phyloP scores from a whole-genome alignment of 176 grass and related monocot species.

The Otatea glauca region DNA sequence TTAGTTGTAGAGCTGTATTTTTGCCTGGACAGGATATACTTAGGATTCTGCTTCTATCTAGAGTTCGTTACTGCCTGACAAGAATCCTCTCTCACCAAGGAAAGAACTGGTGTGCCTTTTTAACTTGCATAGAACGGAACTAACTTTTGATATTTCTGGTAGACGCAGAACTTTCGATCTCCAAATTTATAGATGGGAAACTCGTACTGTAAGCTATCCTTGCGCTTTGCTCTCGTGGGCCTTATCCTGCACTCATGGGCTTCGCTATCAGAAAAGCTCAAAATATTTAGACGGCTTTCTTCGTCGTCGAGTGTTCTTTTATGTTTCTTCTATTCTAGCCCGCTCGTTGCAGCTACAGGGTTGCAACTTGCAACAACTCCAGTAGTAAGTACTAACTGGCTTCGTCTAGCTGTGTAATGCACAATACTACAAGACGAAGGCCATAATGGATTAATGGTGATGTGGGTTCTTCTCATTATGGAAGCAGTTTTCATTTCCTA shows the following conservation, averaged over 20 bases:
- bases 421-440: not conserved
- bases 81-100: conserved; percentile 25
- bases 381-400: too few species aligned
- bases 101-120: not conserved
- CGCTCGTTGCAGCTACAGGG: not conserved
- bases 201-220: not conserved
- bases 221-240: not conserved
- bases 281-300: not conserved
- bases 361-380: not conserved
- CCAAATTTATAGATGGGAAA: not conserved
- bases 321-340: not conserved
- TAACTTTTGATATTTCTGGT: not conserved
- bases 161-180: not conserved
- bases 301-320: not conserved
- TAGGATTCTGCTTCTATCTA: conserved; percentile 15
- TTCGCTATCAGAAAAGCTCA: not conserved
- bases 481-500: too few species aligned
- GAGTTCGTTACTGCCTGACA: conserved; percentile 4
- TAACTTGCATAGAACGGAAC: not conserved
- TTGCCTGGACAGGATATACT: not conserved
- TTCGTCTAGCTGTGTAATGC: not conserved
- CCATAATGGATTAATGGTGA: not conserved
- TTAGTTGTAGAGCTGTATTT: not conserved
- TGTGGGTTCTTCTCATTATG: not conserved
- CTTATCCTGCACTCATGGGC: not conserved